A percentile compares a stretch with the other conserved stretches of the same genome.
Conservation (phyloP, 73 alveolate genomes). For the Symbiodinium natans region DNA sequence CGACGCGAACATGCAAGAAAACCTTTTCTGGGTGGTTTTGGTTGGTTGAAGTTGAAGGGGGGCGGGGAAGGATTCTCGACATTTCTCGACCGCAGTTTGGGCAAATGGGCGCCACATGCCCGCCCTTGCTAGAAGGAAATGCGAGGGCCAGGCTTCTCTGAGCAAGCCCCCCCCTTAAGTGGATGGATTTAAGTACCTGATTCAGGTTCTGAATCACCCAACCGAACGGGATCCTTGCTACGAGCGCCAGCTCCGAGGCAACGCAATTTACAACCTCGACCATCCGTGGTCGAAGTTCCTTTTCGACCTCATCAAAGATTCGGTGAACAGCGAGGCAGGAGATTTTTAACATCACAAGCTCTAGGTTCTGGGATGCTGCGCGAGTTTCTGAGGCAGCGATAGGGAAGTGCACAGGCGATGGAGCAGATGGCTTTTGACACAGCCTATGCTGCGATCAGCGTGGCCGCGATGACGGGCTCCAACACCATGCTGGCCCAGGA, state of each 20-base stretch:
- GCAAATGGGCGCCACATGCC: background rate
- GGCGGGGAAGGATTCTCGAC: background rate
- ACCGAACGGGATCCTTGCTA: background rate
- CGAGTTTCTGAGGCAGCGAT: background rate
- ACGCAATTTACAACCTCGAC: background rate
- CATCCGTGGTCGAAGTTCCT: background rate
- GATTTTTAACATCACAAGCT: background rate
- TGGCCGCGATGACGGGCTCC: background rate
- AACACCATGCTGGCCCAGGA: background rate
- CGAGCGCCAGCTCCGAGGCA: background rate
- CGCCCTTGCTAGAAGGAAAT: background rate
- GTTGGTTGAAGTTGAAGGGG: background rate
- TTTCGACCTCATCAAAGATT: background rate
- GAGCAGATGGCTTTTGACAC: background rate
- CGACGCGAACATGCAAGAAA: too few relatives aligned
- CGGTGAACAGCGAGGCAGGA: background rate
- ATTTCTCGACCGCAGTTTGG: background rate
- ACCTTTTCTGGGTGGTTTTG: background rate
- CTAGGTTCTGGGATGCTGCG: background rate
- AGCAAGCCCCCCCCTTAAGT: background rate
- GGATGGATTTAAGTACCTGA: background rate
- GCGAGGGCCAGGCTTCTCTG: background rate
- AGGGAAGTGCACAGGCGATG: background rate
- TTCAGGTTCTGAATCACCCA: background rate
- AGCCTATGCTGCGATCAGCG: background rate